These are phyloP conservation scores for Pseudoperonospora humuli DNA, from an alignment of 352 stramenopile species.

Conservation along the genomic window DNA sequence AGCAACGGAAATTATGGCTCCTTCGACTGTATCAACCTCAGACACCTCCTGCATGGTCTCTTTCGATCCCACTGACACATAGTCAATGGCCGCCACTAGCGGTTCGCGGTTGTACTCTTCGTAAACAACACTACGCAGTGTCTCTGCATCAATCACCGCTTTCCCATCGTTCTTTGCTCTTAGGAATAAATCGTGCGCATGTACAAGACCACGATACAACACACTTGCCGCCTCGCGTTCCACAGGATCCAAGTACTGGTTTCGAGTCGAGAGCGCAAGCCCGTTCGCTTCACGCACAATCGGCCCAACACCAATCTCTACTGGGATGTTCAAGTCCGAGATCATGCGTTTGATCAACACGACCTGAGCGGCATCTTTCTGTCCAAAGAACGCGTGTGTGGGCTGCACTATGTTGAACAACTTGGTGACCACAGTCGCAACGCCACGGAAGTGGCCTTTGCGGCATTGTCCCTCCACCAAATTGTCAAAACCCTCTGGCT, in stretches of 20 bases:
- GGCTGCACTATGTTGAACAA: conserved; percentile 98
- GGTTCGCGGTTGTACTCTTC: conserved; percentile 76
- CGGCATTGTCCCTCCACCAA: conserved; percentile 88
- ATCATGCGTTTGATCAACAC: conserved; percentile 94
- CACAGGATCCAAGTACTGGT: conserved; percentile 92
- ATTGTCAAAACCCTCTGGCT: conserved; percentile 91
- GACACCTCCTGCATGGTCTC: conserved; percentile 92
- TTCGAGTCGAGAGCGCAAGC: conserved; percentile 96
- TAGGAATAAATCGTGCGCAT: conserved; percentile 44
- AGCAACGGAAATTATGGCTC: conserved; percentile 91
- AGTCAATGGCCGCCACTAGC: conserved; percentile 91
- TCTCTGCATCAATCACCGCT: conserved; percentile 22
- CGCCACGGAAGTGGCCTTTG: conserved; percentile 96
- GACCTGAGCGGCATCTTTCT: conserved; percentile 98
- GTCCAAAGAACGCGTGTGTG: conserved; percentile 96
- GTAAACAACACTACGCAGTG: conserved; percentile 37
- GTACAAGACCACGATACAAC: conserved; percentile 76
- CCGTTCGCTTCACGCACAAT: conserved; percentile 93
- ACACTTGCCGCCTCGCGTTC: conserved; percentile 86
- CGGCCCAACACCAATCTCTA: conserved; percentile 87
- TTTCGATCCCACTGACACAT: conserved; percentile 92
- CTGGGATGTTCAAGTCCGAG: conserved; percentile 93
- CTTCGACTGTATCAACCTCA: conserved; percentile 47
- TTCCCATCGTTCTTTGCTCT: conserved; percentile 13
- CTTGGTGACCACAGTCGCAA: conserved; percentile 99